Evolutionary conservation across 495 filamentous ascomycete genomes (phyloP), one percentile per base, ranked within the genome.

Genomic region (Pyrenopolyporus hunteri): DNA sequence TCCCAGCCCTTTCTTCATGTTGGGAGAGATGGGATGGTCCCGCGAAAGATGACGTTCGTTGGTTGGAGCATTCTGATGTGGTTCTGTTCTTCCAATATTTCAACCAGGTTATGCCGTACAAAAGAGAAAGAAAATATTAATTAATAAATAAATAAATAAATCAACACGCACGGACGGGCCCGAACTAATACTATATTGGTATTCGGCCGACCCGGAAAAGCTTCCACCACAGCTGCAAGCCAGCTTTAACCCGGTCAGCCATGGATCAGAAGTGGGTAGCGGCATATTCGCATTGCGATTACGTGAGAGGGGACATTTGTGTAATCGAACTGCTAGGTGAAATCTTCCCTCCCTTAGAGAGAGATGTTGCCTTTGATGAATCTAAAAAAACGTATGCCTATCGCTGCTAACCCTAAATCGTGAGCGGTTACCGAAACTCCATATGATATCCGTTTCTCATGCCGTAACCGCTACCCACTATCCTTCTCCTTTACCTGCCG

Each of bases 1-100:
- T 54, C n/a, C 44, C 55, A 59, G 43, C 43, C 43, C 13, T 54
- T 44, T 36, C 17, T 55, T n/a, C n/a, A n/a, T n/a, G 9, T 43
- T 28, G 46, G 11, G 19, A 53, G 14, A 49, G 9, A n/a, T 16
- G 39, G n/a, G n/a, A n/a, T n/a, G n/a, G n/a, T n/a, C n/a, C 47
- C 61, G 54, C 61, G 48, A 42, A 48, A 28, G 26, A 55, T 59
- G 43, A 59, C 42, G 49, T 58, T 54, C 28, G 44, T 59, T 55
- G n/a, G 39, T 43, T 49, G 42, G 42, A 40, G 25, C 3, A 39
- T 39, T n/a, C 47, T 57, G 59, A 57, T 47, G 59, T 63, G n/a
- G n/a, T n/a, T n/a, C n/a, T n/a, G 52, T 57, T 32, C 52, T 45
- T 59, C 10, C 59, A 56, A 56, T 62, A 54, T 61, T 53, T 61